Evolutionary conservation across 2,329 filamentous ascomycete genomes (phyloP).

Genomic region (Drechslerella coelobrocha): DNA sequence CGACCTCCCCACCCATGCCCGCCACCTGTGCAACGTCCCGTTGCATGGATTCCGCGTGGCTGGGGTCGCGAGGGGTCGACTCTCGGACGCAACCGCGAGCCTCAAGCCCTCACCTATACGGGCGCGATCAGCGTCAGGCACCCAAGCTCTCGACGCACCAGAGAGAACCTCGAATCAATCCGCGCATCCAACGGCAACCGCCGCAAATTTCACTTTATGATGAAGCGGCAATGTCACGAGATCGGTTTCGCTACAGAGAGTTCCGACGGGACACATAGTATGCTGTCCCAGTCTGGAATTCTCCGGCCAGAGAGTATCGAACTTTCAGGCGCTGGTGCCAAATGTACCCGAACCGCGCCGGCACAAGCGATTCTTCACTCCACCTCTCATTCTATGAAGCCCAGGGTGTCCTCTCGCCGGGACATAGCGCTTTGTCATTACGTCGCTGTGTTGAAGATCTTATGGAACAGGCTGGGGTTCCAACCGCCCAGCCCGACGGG

Average conservation of each 20-base stretch:
- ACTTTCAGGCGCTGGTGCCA: slow-evolving; percentile 3
- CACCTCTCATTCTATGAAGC: slow-evolving; percentile 18
- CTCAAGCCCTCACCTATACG: neutral
- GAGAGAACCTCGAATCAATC: neutral
- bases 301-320: neutral
- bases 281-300: slow-evolving; percentile 1
- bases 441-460: neutral
- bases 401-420: neutral
- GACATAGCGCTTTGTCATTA: neutral
- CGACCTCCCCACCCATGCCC: neutral
- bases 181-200: neutral
- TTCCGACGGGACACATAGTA: slow-evolving; percentile 16
- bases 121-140: neutral
- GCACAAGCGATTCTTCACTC: neutral
- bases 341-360: neutral
- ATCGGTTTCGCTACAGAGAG: neutral
- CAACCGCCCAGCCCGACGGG: slow-evolving; percentile 9
- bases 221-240: neutral
- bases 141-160: neutral
- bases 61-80: neutral
- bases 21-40: neutral
- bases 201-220: neutral
- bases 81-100: slow-evolving; percentile 2
- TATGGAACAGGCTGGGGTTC: neutral
- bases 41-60: neutral